phyloP scores from a whole-genome alignment of 305 asterid species.

The Fraxinus xanthoxyloides region DNA sequence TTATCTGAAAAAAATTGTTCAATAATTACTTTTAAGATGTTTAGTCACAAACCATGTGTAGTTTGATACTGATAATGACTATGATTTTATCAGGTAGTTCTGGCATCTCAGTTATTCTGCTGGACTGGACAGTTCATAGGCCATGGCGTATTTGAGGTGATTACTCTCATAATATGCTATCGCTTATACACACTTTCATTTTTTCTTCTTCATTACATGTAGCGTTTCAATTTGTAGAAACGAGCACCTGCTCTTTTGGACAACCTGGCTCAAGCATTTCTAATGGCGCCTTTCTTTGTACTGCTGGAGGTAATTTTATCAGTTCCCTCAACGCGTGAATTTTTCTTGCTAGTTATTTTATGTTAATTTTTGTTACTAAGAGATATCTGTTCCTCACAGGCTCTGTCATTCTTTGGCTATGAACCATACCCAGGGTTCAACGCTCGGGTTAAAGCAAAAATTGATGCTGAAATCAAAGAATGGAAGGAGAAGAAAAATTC shows the following conservation, averaged over 20 bases:
- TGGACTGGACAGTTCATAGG: conserved; percentile 96
- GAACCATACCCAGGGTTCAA: conserved; percentile 88
- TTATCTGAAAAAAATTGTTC: background rate
- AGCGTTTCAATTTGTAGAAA: conserved; percentile 42
- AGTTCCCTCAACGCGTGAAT: background rate
- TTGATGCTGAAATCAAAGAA: conserved; percentile 58
- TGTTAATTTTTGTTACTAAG: background rate
- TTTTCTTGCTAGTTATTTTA: background rate
- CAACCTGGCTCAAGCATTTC: conserved; percentile 90
- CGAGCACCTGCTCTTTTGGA: conserved; percentile 98
- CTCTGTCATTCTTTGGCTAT: conserved; percentile 54
- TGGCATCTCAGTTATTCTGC: conserved; percentile 78
- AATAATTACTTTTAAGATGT: background rate
- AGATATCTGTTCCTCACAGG: conserved; percentile 35
- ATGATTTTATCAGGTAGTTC: conserved; percentile 56
- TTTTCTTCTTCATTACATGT: background rate
- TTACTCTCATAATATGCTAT: background rate
- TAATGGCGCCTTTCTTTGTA: conserved; percentile 96
- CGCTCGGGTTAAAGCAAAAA: conserved; percentile 49
- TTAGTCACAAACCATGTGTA: background rate
- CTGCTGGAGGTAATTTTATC: conserved; percentile 64
- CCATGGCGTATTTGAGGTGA: conserved; percentile 93
- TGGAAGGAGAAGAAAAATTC: conserved; percentile 61
- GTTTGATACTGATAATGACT: conserved; percentile 8
- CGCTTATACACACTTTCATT: background rate